Evolutionary conservation across 176 grass and related monocot genomes (phyloP).

Genomic region (Guadua angustifolia): DNA sequence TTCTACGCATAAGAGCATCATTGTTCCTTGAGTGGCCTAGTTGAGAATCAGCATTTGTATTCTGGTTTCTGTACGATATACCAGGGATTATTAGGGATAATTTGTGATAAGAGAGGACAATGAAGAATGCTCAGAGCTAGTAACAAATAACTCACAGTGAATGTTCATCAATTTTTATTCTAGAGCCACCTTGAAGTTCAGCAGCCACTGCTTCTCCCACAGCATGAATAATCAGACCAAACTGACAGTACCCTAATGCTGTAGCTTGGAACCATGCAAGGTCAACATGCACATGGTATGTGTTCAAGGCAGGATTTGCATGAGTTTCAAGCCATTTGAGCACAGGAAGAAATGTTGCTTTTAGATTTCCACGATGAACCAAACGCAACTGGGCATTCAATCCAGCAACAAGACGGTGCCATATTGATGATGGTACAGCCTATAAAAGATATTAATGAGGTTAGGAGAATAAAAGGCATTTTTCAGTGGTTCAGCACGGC

Average conservation of each 20-base stretch:
- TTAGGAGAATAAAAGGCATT: background rate
- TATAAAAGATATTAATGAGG: constrained; percentile 44
- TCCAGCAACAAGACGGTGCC: constrained; percentile 90
- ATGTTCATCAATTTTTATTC: constrained; percentile 52
- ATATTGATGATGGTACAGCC: constrained; percentile 86
- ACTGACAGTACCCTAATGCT: constrained; percentile 76
- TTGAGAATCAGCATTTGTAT: constrained; percentile 50
- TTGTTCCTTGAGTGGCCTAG: constrained; percentile 48
- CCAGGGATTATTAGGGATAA: constrained; percentile 7
- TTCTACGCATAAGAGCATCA: constrained; percentile 52
- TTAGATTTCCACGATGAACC: constrained; percentile 74
- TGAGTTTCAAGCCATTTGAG: constrained; percentile 86
- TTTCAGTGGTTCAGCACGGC: constrained; percentile 13
- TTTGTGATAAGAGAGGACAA: background rate
- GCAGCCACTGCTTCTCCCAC: constrained; percentile 26
- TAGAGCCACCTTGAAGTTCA: constrained; percentile 54
- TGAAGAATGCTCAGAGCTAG: constrained; percentile 29
- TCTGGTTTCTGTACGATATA: constrained; percentile 55
- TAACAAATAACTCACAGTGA: constrained; percentile 59
- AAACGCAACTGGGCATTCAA: constrained; percentile 89
- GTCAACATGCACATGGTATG: constrained; percentile 56
- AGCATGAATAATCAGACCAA: constrained; percentile 81
- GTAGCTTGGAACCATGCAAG: constrained; percentile 92
- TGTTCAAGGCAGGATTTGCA: constrained; percentile 71
- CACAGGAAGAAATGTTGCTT: constrained; percentile 60